phyloP scores from a whole-genome alignment of 441 rosid species.

The Euphorbia corollata region DNA sequence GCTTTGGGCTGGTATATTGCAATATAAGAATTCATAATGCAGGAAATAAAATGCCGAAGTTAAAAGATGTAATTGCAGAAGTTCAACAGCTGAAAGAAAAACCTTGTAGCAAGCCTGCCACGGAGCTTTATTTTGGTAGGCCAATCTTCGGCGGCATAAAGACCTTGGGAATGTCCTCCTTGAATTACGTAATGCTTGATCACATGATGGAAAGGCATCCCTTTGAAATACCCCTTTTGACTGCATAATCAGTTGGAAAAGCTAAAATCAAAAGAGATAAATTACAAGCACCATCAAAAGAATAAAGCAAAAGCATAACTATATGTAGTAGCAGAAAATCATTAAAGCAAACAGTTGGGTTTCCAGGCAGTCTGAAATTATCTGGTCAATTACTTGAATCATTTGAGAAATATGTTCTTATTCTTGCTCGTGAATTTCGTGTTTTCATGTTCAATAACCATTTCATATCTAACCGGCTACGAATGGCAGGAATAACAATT shows the following conservation, averaged over 20 bases:
- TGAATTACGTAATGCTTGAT: conserved; percentile 78
- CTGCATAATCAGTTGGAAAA: conserved; percentile 36
- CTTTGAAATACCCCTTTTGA: conserved; percentile 68
- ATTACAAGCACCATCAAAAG: not conserved
- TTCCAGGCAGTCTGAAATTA: conserved; percentile 9
- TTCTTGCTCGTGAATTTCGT: not conserved
- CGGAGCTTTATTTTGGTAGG: conserved; percentile 60
- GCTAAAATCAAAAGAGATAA: not conserved
- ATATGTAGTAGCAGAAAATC: not conserved
- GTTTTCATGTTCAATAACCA: too few species aligned
- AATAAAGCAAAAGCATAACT: not conserved
- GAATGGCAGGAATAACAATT: not conserved
- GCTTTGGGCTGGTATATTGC: conserved; percentile 51
- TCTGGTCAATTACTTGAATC: not conserved
- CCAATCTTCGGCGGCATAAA: conserved; percentile 69
- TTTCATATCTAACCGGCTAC: not conserved
- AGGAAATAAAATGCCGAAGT: not conserved
- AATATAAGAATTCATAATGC: conserved; percentile 5
- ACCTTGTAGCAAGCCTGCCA: conserved; percentile 58
- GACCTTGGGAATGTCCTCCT: conserved; percentile 52
- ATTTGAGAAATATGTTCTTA: not conserved
- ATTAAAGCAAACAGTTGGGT: not conserved
- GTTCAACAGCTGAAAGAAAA: not conserved
- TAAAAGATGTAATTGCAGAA: conserved; percentile 3
- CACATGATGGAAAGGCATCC: conserved; percentile 69